phyloP scores from a whole-genome alignment of 2,329 filamentous ascomycete genomes.

The Endocalyx cinctus region DNA sequence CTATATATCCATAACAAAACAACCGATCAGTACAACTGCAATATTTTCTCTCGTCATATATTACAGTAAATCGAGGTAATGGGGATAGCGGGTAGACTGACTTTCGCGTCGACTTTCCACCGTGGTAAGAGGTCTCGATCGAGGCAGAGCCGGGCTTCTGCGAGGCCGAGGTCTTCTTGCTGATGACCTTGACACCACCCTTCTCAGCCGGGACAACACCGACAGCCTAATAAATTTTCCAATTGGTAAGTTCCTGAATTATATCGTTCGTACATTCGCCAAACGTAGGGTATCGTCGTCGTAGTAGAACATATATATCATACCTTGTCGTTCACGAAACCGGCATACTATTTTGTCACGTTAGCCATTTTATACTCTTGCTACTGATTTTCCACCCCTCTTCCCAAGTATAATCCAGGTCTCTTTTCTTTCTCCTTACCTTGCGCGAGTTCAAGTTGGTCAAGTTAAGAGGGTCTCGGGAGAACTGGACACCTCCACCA shows the following conservation, averaged over 20 bases:
- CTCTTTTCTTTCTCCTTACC: too few species aligned
- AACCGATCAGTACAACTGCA: too few species aligned
- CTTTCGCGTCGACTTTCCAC: conserved; percentile 75
- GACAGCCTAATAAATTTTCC: conserved; percentile 59
- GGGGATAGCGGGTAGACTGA: conserved; percentile 42
- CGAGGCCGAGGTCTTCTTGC: conserved; percentile 72
- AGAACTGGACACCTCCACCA: conserved; percentile 81
- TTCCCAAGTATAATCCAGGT: too few species aligned
- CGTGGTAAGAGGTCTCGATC: conserved; percentile 64
- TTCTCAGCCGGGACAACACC: conserved; percentile 72
- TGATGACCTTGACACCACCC: conserved; percentile 73
- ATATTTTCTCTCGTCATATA: conserved; percentile 3
- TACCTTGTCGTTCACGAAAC: conserved; percentile 94
- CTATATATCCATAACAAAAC: too few species aligned
- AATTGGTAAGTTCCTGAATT: too few species aligned
- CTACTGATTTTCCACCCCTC: too few species aligned
- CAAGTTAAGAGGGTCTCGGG: conserved; percentile 90
- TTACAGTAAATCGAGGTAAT: neutral
- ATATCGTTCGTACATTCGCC: too few species aligned
- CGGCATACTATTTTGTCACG: conserved; percentile 74
- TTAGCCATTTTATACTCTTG: conserved; percentile 34
- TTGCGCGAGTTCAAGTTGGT: conserved; percentile 88
- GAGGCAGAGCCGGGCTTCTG: conserved; percentile 69
- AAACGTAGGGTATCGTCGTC: too few species aligned
- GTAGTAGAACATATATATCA: conserved; percentile 13